phyloP scores from a whole-genome alignment of 768 basidiomycete species.

The Tephrocybe rancida region DNA sequence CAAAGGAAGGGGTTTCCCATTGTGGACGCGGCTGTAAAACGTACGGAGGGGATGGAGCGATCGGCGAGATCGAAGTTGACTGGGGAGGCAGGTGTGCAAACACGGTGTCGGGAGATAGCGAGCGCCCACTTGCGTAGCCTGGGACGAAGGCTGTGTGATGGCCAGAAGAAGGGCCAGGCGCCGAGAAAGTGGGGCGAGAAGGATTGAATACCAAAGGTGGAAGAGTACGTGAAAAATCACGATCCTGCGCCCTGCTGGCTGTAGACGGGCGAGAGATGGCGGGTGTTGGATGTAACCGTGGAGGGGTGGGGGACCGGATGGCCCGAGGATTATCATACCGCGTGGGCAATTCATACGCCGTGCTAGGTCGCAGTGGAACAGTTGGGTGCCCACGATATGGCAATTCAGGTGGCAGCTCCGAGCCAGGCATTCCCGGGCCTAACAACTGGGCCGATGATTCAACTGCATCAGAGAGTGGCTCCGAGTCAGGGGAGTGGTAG shows the following conservation, averaged over 20 bases:
- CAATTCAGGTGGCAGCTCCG: constrained; percentile 18
- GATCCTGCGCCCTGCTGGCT: constrained; percentile 15
- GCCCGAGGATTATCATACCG: constrained; percentile 1
- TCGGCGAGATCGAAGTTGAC: constrained; percentile 19
- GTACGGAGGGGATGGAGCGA: constrained; percentile 56
- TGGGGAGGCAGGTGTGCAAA: constrained; percentile 38
- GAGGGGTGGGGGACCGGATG: constrained; percentile 21
- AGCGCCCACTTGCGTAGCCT: constrained; percentile 23
- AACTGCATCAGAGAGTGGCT: constrained; percentile 28
- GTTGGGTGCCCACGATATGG: constrained; percentile 2
- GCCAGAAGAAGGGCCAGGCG: constrained; percentile 3
- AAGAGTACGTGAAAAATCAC: constrained; percentile 35
- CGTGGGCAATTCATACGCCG: constrained; percentile 6
- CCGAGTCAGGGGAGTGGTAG: constrained; percentile 27
- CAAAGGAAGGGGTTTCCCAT: constrained; percentile 53
- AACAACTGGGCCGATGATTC: constrained; percentile 44
- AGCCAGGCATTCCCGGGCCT: constrained; percentile 59
- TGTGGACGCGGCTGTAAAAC: constrained; percentile 68
- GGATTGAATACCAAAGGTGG: constrained; percentile 33
- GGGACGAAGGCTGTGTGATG: constrained; percentile 8
- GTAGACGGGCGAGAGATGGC: constrained; percentile 26
- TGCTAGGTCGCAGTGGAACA: constrained; percentile 9
- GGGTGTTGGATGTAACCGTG: constrained; percentile 22
- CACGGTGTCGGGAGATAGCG: constrained; percentile 34
- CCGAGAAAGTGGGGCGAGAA: constrained; percentile 10